These are phyloP conservation scores for Fusarium piperis DNA, from an alignment of 2,329 filamentous ascomycete species.

Conservation along the genomic window DNA sequence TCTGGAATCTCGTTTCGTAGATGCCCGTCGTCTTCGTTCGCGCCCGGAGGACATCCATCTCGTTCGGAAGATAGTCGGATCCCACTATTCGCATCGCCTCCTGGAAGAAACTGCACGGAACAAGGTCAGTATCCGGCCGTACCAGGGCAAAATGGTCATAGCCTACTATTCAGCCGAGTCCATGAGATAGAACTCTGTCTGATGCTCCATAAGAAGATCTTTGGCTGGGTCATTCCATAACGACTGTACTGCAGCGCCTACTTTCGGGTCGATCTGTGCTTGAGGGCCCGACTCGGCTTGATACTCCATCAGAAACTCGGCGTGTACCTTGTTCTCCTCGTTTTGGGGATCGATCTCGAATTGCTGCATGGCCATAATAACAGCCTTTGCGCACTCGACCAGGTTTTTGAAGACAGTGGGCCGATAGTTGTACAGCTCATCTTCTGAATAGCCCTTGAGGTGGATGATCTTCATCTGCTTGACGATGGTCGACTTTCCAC, in stretches of 20 bases:
- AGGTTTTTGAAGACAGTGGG: constrained; percentile 98
- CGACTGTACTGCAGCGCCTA: constrained; percentile 84
- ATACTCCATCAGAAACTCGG: constrained; percentile 86
- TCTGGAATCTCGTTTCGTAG: constrained; percentile 97
- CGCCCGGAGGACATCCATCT: constrained; percentile 94
- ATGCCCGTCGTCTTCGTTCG: constrained; percentile 99
- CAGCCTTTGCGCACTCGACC: constrained; percentile 93
- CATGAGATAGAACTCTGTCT: constrained; percentile 99
- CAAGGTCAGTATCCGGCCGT: constrained; percentile 15
- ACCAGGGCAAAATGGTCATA: background rate
- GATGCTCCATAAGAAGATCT: constrained; percentile 85
- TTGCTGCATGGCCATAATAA: constrained; percentile 90
- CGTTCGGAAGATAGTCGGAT: constrained; percentile 87
- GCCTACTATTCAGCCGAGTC: constrained; percentile 97
- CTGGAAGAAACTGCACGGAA: constrained; percentile 83
- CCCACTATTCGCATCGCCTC: constrained; percentile 86
- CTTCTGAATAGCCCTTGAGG: constrained; percentile 94
- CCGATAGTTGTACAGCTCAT: constrained; percentile 93
- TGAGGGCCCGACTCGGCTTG: constrained; percentile 91
- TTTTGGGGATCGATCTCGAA: constrained; percentile 85
- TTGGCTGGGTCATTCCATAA: constrained; percentile 92
- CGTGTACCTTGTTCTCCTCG: constrained; percentile 76
- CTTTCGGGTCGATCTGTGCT: constrained; percentile 80
- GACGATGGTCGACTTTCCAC: constrained; percentile 98
- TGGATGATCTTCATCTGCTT: constrained; percentile 99